Evolutionary conservation across 352 stramenopile genomes (phyloP).

Genomic region (Blastocystis sp.): DNA sequence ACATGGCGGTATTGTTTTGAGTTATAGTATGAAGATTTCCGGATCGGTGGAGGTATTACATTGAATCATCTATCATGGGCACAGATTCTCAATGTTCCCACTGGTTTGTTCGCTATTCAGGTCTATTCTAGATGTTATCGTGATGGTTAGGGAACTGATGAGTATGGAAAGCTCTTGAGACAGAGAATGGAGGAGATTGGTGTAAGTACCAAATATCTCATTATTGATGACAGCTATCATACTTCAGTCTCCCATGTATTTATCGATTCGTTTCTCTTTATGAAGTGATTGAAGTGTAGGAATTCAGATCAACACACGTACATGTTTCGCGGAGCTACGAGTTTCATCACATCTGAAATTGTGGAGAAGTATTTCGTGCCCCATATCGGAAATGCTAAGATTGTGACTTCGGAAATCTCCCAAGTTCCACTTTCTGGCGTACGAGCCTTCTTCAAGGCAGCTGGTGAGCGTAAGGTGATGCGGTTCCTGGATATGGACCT

Average conservation of each 20-base stretch:
- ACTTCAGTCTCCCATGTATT: conserved; percentile 64
- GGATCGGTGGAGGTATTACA: conserved; percentile 63
- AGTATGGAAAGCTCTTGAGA: conserved; percentile 60
- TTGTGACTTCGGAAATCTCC: conserved; percentile 64
- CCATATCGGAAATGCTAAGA: conserved; percentile 57
- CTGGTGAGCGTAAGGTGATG: conserved; percentile 36
- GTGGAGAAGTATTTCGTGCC: conserved; percentile 49
- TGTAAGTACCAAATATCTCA: conserved; percentile 63
- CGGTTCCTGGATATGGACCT: conserved; percentile 64
- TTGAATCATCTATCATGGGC: conserved; percentile 65
- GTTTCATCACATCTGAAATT: conserved; percentile 47
- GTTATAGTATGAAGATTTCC: conserved; percentile 61
- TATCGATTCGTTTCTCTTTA: conserved; percentile 29
- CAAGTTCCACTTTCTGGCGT: conserved; percentile 64
- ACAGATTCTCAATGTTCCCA: conserved; percentile 63
- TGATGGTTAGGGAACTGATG: conserved; percentile 60
- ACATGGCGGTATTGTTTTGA: neutral
- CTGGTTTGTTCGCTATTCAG: conserved; percentile 63
- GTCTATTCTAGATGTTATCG: neutral
- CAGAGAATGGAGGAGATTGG: conserved; percentile 64
- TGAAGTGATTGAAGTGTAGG: neutral
- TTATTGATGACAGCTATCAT: conserved; percentile 61
- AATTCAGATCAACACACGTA: conserved; percentile 61
- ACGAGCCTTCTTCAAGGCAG: conserved; percentile 45
- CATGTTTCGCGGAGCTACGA: conserved; percentile 59